phyloP scores from a whole-genome alignment of 176 grass and related monocot species.

The Paspalum notatum region DNA sequence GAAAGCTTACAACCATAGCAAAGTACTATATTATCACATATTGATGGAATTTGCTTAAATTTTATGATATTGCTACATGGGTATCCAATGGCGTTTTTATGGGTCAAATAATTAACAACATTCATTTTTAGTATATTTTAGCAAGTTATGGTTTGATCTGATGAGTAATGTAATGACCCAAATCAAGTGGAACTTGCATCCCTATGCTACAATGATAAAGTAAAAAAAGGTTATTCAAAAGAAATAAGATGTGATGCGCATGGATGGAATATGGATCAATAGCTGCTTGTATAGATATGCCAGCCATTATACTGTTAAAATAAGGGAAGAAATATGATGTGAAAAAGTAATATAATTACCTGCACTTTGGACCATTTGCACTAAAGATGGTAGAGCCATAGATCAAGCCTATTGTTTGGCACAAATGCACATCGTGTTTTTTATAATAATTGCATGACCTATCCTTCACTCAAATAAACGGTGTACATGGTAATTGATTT shows the following conservation, averaged over 20 bases:
- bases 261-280: neutral
- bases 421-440: neutral
- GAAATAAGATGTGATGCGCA: neutral
- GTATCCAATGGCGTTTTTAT: too few species aligned
- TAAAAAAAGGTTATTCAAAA: neutral
- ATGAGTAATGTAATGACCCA: too few species aligned
- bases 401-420: conserved; percentile 13
- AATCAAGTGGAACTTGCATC: neutral
- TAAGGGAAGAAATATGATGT: neutral
- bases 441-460: neutral
- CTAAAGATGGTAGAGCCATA: conserved; percentile 6
- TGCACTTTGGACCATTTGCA: neutral
- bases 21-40: neutral
- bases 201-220: too few species aligned
- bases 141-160: too few species aligned
- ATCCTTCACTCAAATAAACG: neutral
- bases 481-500: neutral
- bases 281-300: neutral
- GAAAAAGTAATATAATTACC: neutral
- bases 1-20: conserved; percentile 1
- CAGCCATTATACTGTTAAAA: neutral
- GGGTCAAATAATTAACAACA: too few species aligned
- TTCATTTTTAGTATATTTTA: too few species aligned
- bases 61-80: neutral
- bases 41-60: neutral